These are phyloP conservation scores for Ricinus communis DNA, from an alignment of 345 rosid species.

Conservation along the genomic window DNA sequence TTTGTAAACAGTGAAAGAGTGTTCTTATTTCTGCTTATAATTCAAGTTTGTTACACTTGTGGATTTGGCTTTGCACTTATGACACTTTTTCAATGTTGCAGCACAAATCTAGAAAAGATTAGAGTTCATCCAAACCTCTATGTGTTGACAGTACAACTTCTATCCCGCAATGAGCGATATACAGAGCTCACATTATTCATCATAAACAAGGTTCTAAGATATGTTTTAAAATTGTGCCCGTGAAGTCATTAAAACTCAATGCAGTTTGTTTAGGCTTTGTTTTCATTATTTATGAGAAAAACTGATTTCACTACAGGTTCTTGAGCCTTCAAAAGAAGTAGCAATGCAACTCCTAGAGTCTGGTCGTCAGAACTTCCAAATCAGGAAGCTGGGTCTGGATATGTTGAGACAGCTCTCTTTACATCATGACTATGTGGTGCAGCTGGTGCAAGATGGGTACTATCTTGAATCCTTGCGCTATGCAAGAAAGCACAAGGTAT, in stretches of 20 bases:
- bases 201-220: constrained; percentile 69
- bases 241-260: neutral
- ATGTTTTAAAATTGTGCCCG: constrained; percentile 7
- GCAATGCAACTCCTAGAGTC: constrained; percentile 85
- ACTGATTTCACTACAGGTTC: constrained; percentile 52
- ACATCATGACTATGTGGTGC: constrained; percentile 75
- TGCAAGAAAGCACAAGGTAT: constrained; percentile 84
- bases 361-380: constrained; percentile 61
- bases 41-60: neutral
- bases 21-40: neutral
- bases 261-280: neutral
- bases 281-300: constrained; percentile 7
- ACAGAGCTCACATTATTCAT: constrained; percentile 71
- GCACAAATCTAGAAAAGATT: constrained; percentile 72
- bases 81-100: constrained; percentile 40
- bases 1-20: neutral
- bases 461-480: constrained; percentile 90
- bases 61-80: neutral
- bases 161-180: constrained; percentile 64
- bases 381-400: constrained; percentile 86
- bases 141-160: constrained; percentile 71
- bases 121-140: constrained; percentile 69
- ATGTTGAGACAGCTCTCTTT: constrained; percentile 90
- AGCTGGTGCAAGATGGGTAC: constrained; percentile 82
- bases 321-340: constrained; percentile 95